Percentiles rank a stretch among this genome's conserved stretches.
phyloP scores from a whole-genome alignment of 495 filamentous ascomycete genomes.

The Cairneyella variabilis region DNA sequence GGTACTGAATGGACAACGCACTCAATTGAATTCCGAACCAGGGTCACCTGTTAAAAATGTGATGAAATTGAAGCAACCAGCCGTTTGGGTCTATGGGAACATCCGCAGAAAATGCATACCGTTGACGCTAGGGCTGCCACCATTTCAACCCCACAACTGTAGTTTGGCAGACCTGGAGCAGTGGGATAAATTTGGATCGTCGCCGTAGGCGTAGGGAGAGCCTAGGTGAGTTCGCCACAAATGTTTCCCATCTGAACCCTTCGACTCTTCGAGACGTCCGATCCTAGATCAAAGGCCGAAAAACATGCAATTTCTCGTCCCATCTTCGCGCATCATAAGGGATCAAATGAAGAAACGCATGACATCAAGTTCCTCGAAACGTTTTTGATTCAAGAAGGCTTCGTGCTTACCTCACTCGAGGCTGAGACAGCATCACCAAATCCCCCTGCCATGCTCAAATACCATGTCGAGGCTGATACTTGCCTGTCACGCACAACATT shows the following conservation, averaged over 20 bases:
- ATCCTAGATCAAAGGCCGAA: too few species aligned
- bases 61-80: neutral
- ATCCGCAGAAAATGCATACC: neutral
- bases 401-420: neutral
- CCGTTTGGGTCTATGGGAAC: neutral
- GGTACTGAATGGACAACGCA: too few species aligned
- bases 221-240: too few species aligned
- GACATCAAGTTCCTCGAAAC: neutral
- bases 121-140: too few species aligned
- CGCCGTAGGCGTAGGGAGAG: too few species aligned
- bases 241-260: too few species aligned
- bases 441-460: neutral
- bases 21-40: too few species aligned
- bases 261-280: too few species aligned
- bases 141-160: too few species aligned
- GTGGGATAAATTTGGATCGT: too few species aligned
- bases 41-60: neutral
- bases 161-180: too few species aligned
- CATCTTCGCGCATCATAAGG: neutral
- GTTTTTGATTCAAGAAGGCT: neutral
- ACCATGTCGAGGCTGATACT: conserved; percentile 1
- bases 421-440: neutral
- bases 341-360: neutral
- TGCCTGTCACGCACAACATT: conserved; percentile 3
- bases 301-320: neutral